Base-by-base conservation (phyloP, 2,329 filamentous ascomycete species). In the Huntiella bhutanensis region DNA sequence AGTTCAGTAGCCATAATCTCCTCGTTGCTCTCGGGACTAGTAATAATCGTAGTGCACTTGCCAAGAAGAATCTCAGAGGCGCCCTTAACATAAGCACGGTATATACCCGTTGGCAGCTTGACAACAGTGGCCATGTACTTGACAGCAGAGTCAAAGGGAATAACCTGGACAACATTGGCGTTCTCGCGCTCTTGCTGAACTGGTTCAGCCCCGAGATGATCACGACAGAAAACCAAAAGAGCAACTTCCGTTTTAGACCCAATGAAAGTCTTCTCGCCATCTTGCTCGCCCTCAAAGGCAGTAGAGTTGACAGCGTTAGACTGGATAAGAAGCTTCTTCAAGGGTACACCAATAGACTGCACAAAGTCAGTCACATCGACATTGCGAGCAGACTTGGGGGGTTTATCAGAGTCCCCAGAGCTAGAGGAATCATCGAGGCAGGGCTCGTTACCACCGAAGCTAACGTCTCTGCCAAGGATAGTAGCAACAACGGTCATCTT, bases 401-500 rank as follows among this genome's bases (percentile, higher is more conserved):
- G 33, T 36, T 47, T 40, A 13, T 34, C 36, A 10, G 13, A 32
- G 7, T 28, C 8, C 7, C 6, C 22, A 28, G 22, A 28, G 6
- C 3, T 28, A 19, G 28, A 34, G 10, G 42, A 22, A 16, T 41
- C 45, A 16, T 50, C 48, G 3, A 45, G 16, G 4, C 41, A 46
- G 32, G 46, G 35, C 8, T 22, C 43, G 32, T 49, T 41, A 2
- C 49, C 51, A 16, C 51, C 51, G 45, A 67, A 67, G 47, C 56
- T 60, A 17, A 54, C 55, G 19, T 57, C 42, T 12, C 45, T 60
- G 10, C 78, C 77, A 34, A 82, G 60, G 2, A 77, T 75, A 32
- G 77, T 78, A 37, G 80, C 75, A 41, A 84, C 79, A 3, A 84
- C 78, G 0, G 76, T 80, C 77, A 82, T 82, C 58, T 77, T 77